Evolutionary conservation across 139 green algal genomes (phyloP), one percentile per base, ranked within the genome.

Genomic region (Cymbomonas tetramitiformis): DNA sequence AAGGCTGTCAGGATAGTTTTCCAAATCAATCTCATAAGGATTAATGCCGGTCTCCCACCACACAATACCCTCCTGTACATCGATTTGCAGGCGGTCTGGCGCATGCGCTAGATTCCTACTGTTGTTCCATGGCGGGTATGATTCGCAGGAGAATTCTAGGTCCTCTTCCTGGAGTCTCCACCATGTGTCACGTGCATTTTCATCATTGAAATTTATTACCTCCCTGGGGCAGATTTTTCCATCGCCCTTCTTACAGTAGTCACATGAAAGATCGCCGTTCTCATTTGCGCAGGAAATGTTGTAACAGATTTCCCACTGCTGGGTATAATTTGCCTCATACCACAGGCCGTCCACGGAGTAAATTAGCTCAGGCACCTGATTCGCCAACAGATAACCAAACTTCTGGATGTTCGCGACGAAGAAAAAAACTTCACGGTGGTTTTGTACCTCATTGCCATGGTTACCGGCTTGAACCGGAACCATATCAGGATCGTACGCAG

Each of bases 401-500:
- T 24, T 31, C 25, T 39, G 26, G 36, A 12, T 43, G 12, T 12
- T 43, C 15, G 31, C 50, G 5, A 59, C 28, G 25, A 51, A 52
- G 49, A 54, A 61, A 38, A 18, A 23, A 15, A 59, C 59, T n/a
- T 12, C 36, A 15, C 36, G 36, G 36, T 15, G 36, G 12, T 12
- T 25, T 61, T 34, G 5, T 39, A n/a, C n/a, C n/a, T n/a, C n/a
- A n/a, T n/a, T n/a, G n/a, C n/a, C n/a, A n/a, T n/a, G n/a, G n/a
- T n/a, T n/a, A n/a, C n/a, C n/a, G n/a, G n/a, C n/a, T n/a, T n/a
- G n/a, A n/a, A n/a, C n/a, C n/a, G n/a, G n/a, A n/a, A n/a, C 36
- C 3, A 67, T 34, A 38, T 67, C 59, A 10, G 49, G 59, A 30
- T 67, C 59, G 30, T 52, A 62, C 33, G 59, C 59, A 5, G 59